A percentile compares a stretch with the other conserved stretches of the same genome.
phyloP scores from a whole-genome alignment of 192 early-diverging fungal genomes.

The Coemansia guatemalensis region DNA sequence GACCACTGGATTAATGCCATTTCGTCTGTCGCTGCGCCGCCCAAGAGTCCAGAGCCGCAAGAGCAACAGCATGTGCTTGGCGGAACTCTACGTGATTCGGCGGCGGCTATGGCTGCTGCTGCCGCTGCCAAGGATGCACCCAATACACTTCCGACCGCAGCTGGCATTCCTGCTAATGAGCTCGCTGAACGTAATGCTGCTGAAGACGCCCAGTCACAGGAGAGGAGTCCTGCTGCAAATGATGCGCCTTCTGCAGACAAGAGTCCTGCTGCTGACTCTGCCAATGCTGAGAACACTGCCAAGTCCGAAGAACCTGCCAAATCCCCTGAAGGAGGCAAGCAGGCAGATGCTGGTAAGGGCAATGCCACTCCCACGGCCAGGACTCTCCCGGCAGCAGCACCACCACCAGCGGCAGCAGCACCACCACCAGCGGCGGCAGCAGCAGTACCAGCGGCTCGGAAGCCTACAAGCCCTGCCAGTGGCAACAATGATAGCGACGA shows the following conservation, averaged over 20 bases:
- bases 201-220: constrained; percentile 14
- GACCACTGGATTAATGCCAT: constrained; percentile 41
- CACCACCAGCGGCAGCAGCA: too few relatives aligned
- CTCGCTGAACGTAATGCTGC: constrained; percentile 16
- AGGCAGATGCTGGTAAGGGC: neutral
- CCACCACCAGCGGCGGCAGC: too few relatives aligned
- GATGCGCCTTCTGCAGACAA: constrained; percentile 1
- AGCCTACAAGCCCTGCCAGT: neutral
- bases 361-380: neutral
- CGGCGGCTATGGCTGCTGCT: constrained; percentile 14
- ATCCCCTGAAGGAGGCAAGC: neutral
- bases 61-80: constrained; percentile 17
- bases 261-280: neutral
- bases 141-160: constrained; percentile 25
- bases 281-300: too few relatives aligned
- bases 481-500: too few relatives aligned
- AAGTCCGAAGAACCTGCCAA: neutral
- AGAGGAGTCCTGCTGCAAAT: neutral
- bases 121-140: constrained; percentile 3
- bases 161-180: constrained; percentile 24
- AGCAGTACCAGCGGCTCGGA: neutral
- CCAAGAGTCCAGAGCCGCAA: constrained; percentile 8
- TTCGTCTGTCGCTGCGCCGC: constrained; percentile 5
- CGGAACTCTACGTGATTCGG: constrained; percentile 32
- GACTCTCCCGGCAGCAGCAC: neutral